These are phyloP conservation scores for Candida ipomoeae DNA, from an alignment of 805 yeast species.

Conservation along the genomic window DNA sequence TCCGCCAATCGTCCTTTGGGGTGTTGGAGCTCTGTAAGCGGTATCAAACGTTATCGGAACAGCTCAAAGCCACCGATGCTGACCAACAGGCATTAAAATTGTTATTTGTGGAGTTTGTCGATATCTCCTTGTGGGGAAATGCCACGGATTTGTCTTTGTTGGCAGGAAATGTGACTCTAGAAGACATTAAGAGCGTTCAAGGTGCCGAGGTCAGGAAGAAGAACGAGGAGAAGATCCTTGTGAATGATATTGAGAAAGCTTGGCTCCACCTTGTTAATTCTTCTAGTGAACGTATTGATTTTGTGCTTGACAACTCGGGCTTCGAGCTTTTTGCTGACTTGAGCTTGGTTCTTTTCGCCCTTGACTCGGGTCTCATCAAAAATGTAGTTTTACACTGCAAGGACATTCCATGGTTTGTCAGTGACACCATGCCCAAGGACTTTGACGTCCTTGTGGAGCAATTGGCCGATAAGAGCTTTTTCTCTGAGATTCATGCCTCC, in stretches of 20 bases:
- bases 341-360: slow-evolving; percentile 35
- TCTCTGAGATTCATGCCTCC: slow-evolving; percentile 35
- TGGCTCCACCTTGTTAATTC: slow-evolving; percentile 49
- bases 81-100: slow-evolving; percentile 45
- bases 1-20: slow-evolving; percentile 69
- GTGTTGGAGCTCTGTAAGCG: slow-evolving; percentile 77
- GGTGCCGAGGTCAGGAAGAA: slow-evolving; percentile 83
- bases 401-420: slow-evolving; percentile 94
- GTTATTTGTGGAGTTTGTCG: slow-evolving; percentile 77
- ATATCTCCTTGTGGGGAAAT: slow-evolving; percentile 95
- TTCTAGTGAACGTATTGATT: slow-evolving; percentile 56
- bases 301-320: slow-evolving; percentile 90
- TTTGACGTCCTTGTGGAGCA: slow-evolving; percentile 55
- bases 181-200: slow-evolving; percentile 86
- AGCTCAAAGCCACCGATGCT: slow-evolving; percentile 15
- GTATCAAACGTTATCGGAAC: slow-evolving; percentile 36
- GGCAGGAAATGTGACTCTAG: slow-evolving; percentile 76
- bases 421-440: slow-evolving; percentile 89
- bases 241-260: slow-evolving; percentile 66
- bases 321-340: slow-evolving; percentile 92
- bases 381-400: slow-evolving; percentile 81
- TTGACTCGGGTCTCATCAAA: slow-evolving; percentile 65
- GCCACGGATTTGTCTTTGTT: slow-evolving; percentile 91
- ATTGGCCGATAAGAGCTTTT: slow-evolving; percentile 48
- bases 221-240: slow-evolving; percentile 72